A percentile compares a stretch with the other conserved stretches of the same genome.
These are phyloP conservation scores for Pseudogymnoascus sp. DNA, from an alignment of 2,329 filamentous ascomycete species.

Conservation along the genomic window DNA sequence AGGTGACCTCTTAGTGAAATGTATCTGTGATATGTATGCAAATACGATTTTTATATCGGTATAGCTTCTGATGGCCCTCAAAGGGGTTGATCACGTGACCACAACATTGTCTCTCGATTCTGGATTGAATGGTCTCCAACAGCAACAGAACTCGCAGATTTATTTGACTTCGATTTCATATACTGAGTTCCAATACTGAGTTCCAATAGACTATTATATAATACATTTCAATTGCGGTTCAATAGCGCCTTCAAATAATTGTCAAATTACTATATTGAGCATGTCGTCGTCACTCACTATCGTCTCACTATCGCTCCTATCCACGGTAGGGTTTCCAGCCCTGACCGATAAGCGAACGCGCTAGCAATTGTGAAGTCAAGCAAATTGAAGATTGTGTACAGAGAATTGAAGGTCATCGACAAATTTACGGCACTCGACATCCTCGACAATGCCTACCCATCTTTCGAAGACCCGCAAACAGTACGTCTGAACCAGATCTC, in stretches of 20 bases:
- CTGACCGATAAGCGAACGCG: constrained; percentile 7
- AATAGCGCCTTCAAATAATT: background rate
- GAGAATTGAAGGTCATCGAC: constrained; percentile 6
- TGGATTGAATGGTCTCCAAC: background rate
- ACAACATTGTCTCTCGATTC: background rate
- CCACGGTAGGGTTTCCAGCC: background rate
- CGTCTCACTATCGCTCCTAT: background rate
- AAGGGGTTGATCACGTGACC: background rate
- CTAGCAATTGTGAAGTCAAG: constrained; percentile 6
- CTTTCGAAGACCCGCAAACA: constrained; percentile 72
- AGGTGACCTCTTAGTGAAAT: constrained; percentile 6
- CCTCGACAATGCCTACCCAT: constrained; percentile 63
- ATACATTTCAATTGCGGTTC: background rate
- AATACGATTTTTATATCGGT: background rate
- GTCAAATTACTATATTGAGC: background rate
- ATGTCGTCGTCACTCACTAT: background rate
- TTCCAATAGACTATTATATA: background rate
- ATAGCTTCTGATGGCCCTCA: background rate
- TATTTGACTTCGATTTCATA: background rate
- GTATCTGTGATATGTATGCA: background rate
- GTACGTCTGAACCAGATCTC: constrained; percentile 42
- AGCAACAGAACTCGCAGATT: background rate
- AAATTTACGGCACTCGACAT: constrained; percentile 13
- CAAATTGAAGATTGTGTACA: constrained; percentile 4
- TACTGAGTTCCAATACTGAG: background rate